A percentile compares a stretch with the other conserved stretches of the same genome.
phyloP scores from a whole-genome alignment of 2,329 filamentous ascomycete species.

The Emmonsia crescens region DNA sequence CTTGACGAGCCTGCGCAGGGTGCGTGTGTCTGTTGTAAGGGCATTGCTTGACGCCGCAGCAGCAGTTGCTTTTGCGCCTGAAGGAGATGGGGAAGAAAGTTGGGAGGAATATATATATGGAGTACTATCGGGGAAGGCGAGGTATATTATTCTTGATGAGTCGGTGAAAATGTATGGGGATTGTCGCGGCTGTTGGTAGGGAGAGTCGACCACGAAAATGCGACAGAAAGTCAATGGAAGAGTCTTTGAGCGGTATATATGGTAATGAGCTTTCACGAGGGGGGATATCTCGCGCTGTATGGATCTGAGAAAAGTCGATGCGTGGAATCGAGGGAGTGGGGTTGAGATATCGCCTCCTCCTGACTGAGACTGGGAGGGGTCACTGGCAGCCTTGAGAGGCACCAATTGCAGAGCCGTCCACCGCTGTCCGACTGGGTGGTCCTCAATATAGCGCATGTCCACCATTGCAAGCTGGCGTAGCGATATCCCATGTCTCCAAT shows the following conservation, averaged over 20 bases:
- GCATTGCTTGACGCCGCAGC: not conserved
- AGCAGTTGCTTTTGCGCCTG: not conserved
- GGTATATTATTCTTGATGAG: conserved; percentile 59
- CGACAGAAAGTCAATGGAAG: conserved; percentile 60
- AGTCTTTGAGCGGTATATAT: conserved; percentile 59
- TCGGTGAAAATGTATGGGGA: conserved; percentile 39
- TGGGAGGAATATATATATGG: conserved; percentile 61
- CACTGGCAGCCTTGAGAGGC: conserved; percentile 16
- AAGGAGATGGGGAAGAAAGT: conserved; percentile 28
- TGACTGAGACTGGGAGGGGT: conserved; percentile 15
- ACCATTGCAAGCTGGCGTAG: conserved; percentile 46
- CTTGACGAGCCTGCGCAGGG: conserved; percentile 59
- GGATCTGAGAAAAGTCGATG: conserved; percentile 65
- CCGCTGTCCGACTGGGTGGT: conserved; percentile 39
- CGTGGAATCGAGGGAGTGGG: conserved; percentile 60
- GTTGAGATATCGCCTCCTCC: conserved; percentile 28
- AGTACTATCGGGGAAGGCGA: conserved; percentile 72
- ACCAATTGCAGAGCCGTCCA: conserved; percentile 44
- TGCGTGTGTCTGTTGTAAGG: conserved; percentile 44
- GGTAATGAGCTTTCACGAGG: conserved; percentile 74
- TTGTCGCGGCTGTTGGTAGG: conserved; percentile 52
- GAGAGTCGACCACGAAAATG: conserved; percentile 68
- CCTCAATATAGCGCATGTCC: conserved; percentile 44
- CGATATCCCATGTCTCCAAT: conserved; percentile 46
- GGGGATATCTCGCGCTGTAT: conserved; percentile 65